phyloP scores from a whole-genome alignment of 176 grass and related monocot species.

The Oryza punctata region DNA sequence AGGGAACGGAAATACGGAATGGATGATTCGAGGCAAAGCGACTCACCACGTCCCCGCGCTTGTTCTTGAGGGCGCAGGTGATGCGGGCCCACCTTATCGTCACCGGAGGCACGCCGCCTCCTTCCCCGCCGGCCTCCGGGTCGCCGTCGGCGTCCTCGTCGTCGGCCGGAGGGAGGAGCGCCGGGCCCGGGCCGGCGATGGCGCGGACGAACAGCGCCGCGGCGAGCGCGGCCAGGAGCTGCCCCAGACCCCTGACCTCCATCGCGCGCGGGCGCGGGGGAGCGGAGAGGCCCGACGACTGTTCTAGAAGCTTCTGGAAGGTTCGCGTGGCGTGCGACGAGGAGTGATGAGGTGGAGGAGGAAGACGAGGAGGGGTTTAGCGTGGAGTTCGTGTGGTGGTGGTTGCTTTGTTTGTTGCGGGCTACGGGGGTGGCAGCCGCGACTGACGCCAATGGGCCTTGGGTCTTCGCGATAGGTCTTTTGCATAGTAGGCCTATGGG shows the following conservation, averaged over 20 bases:
- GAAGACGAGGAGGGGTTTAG: constrained; percentile 13
- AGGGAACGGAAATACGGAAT: background rate
- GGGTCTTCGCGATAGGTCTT: constrained; percentile 26
- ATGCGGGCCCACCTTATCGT: constrained; percentile 68
- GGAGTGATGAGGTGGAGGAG: background rate
- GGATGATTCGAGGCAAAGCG: background rate
- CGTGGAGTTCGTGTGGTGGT: constrained; percentile 36
- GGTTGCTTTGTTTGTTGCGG: constrained; percentile 42
- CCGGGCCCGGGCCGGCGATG: constrained; percentile 60
- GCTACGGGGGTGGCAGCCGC: too few species aligned
- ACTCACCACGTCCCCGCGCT: constrained; percentile 66
- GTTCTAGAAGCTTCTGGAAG: background rate
- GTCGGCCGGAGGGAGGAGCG: constrained; percentile 41
- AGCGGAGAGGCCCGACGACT: background rate
- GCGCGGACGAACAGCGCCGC: constrained; percentile 72
- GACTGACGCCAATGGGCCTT: background rate
- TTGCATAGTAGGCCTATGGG: background rate
- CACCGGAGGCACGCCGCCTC: constrained; percentile 50
- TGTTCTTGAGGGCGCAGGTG: constrained; percentile 82
- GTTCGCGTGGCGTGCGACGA: background rate
- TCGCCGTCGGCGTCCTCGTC: constrained; percentile 24
- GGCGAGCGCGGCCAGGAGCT: constrained; percentile 78
- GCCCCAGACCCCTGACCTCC: constrained; percentile 62
- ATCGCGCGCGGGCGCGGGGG: constrained; percentile 9
- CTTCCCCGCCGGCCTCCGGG: constrained; percentile 35